A percentile compares a stretch with the other conserved stretches of the same genome.
These are phyloP conservation scores for Cordia subcordata DNA, from an alignment of 257 asterid species.

Conservation along the genomic window DNA sequence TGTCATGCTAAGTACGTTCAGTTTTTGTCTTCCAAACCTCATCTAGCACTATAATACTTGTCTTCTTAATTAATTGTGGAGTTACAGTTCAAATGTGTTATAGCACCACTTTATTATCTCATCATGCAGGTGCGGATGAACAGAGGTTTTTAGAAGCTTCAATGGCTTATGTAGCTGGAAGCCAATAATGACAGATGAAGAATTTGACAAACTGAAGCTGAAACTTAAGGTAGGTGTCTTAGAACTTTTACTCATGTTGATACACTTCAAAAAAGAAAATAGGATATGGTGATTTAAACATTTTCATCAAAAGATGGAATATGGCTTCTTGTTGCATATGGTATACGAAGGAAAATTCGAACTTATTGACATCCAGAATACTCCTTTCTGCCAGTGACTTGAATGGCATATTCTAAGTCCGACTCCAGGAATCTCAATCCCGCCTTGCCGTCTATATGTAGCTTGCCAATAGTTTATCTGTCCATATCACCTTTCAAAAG, in stretches of 20 bases:
- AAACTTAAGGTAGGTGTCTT: conserved; percentile 66
- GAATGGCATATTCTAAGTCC: too few relatives aligned
- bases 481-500: too few relatives aligned
- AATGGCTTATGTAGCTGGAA: conserved; percentile 91
- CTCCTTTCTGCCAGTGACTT: too few relatives aligned
- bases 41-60: conserved; percentile 1
- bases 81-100: background rate
- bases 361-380: too few relatives aligned
- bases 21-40: conserved; percentile 2
- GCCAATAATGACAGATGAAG: conserved; percentile 72
- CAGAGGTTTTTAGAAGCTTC: conserved; percentile 98
- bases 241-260: background rate
- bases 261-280: too few relatives aligned
- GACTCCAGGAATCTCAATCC: too few relatives aligned
- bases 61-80: background rate
- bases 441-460: too few relatives aligned
- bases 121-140: conserved; percentile 71
- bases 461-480: too few relatives aligned
- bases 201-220: conserved; percentile 69
- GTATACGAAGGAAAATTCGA: too few relatives aligned
- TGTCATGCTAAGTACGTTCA: conserved; percentile 81
- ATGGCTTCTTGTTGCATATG: too few relatives aligned
- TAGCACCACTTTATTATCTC: background rate
- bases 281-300: too few relatives aligned
- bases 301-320: too few relatives aligned